phyloP scores from a whole-genome alignment of 768 basidiomycete species.

The Leccinum subgranulosum region DNA sequence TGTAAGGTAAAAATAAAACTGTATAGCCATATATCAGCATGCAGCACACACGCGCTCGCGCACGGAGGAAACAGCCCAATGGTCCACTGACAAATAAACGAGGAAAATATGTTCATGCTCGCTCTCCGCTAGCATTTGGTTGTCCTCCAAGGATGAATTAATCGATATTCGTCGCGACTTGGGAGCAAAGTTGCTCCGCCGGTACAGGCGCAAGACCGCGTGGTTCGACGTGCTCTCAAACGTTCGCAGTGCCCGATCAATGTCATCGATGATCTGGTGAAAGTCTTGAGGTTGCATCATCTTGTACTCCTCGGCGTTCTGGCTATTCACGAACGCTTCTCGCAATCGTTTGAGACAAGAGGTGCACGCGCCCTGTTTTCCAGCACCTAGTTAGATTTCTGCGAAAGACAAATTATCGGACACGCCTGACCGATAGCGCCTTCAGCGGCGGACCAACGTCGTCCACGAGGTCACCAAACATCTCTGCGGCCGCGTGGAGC shows the following conservation, averaged over 20 bases:
- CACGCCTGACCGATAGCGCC: constrained; percentile 59
- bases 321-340: constrained; percentile 55
- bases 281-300: constrained; percentile 58
- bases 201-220: constrained; percentile 75
- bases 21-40: constrained; percentile 10
- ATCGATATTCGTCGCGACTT: constrained; percentile 8
- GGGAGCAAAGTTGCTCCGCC: constrained; percentile 41
- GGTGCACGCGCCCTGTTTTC: constrained; percentile 54
- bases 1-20: constrained; percentile 97
- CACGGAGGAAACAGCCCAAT: neutral
- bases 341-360: constrained; percentile 60
- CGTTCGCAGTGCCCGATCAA: constrained; percentile 64
- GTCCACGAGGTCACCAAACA: constrained; percentile 78
- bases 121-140: constrained; percentile 37
- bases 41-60: neutral
- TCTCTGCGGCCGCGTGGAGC: constrained; percentile 54
- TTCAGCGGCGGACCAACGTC: constrained; percentile 77
- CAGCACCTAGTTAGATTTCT: constrained; percentile 2
- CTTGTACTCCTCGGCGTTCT: constrained; percentile 28
- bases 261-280: constrained; percentile 55
- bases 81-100: constrained; percentile 79
- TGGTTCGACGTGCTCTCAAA: constrained; percentile 86
- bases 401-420: neutral
- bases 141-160: constrained; percentile 27
- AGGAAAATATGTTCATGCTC: constrained; percentile 86